Evolutionary conservation across 805 yeast species (phyloP), one percentile per base, ranked within the genome.

Genomic region (Naumovozyma dairenensis): DNA sequence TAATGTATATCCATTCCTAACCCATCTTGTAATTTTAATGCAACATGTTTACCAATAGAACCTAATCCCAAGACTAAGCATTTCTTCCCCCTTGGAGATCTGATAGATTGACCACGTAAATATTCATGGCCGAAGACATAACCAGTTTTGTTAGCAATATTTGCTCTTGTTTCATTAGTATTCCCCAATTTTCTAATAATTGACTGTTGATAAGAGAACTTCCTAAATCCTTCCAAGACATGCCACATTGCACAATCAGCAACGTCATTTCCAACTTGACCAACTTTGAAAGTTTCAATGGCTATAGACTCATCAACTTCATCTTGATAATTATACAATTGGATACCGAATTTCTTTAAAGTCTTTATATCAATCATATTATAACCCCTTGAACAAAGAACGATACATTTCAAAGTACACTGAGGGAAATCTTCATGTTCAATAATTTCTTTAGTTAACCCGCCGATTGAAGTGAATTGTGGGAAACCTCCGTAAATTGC

Each of bases 401-500:
- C 60, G 16, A 75, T 59, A 10, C 74, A 62, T 41, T 69, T 67
- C 37, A 77, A 51, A 3, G 55, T 39, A n/a, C 37, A 28, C 2
- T 44, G 24, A 1, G 80, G 78, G n/a, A 67, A 64, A 9, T 34
- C 25, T 12, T 36, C 35, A 16, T 55, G 48, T 1, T 58, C 64
- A 21, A 72, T 48, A 4, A 75, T 34, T 4, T 64, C 67, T 19
- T 50, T 49, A 2, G 61, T 57, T 39, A 74, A 63, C 0, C 80
- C 78, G 1, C 78, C 78, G 6, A 71, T 48, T 3, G 60, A 55
- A 21, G 57, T 48, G 40, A 75, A 72, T 1, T 78, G 79, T 20
- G 69, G 62, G 71, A 77, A 74, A 0, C 77, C 77, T 2, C 71
- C 76, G 49, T 74, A 77, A 9, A 77, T 70, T 6, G 72, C 82